Evolutionary conservation across 306 rosid genomes (phyloP), one percentile per base, ranked within the genome.

Genomic region (Quercus dentata): DNA sequence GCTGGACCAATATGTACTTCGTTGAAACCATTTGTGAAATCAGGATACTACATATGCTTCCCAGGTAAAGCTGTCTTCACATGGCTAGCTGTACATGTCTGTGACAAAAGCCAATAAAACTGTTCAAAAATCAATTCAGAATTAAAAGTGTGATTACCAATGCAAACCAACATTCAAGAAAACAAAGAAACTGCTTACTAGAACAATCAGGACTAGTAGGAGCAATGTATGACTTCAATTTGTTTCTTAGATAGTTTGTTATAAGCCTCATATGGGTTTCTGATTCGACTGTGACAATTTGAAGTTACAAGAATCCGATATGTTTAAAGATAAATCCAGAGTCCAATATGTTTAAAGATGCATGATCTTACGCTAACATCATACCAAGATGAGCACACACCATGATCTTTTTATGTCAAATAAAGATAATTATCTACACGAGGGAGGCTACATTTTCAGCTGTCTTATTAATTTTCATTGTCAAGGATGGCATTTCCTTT

Each of bases 71-170:
- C 81, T 33, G 72, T 20, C 44, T 65, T 58, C 86, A 38, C 77
- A 56, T 82, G 69, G 84, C 94, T 90, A 94, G 85, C 98, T 87
- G 83, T 89, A 90, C 44, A 86, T 83, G 82, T 91, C 98, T 94
- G 98, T 81, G 78, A 21, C 76, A 85, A 56, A 18, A 21, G 78
- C 63, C 56, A 79, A 56, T 7, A 71, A 23, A 54, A 20, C 74
- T 41, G 58, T 64, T 61, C n/a, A 75, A 4, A 76, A 27, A 76
- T 49, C 59, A 20, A 71, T 56, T 33, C 69, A 38, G 64, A 69
- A 54, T 5, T 21, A 15, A n/a, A 75, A 23, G 30, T 23, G 30
- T 59, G 35, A 4, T 41, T 75, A 62, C 57, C 21, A 11, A 31
- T 13, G 27, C 19, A 54, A 61, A 18, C 17, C 67, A 19, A 56